Percentiles rank a stretch among this genome's conserved stretches.
These are phyloP conservation scores for Trichoderma brevicompactum DNA, from an alignment of 2,329 filamentous ascomycete species.

Conservation along the genomic window DNA sequence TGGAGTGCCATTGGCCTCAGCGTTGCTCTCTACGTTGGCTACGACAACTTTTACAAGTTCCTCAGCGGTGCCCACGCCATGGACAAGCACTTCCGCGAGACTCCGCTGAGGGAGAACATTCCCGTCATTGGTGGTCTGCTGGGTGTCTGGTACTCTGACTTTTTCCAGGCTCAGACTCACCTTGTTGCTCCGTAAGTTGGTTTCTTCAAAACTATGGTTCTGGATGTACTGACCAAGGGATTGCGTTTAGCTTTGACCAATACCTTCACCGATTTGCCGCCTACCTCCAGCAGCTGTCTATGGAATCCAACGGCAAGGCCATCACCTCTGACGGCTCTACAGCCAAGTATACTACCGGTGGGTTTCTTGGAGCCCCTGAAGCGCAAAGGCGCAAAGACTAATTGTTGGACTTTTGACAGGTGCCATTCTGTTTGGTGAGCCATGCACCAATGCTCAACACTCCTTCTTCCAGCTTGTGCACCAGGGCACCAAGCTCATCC, in stretches of 20 bases:
- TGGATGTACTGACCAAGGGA: neutral
- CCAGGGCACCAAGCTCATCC: conserved; percentile 98
- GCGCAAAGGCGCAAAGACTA: conserved; percentile 26
- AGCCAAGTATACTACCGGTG: conserved; percentile 92
- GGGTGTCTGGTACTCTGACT: conserved; percentile 98
- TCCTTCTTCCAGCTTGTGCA: conserved; percentile 99
- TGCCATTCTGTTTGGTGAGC: conserved; percentile 94
- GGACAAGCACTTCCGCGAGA: conserved; percentile 96
- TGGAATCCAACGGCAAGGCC: conserved; percentile 99
- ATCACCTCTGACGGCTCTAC: conserved; percentile 87
- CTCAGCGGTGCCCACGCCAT: conserved; percentile 92
- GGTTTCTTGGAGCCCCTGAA: conserved; percentile 28
- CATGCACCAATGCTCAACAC: conserved; percentile 98
- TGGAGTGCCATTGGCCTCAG: conserved; percentile 98
- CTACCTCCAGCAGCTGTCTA: conserved; percentile 97
- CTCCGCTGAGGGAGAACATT: conserved; percentile 93
- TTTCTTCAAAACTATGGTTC: too few species aligned
- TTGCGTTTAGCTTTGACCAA: conserved; percentile 77
- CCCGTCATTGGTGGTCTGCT: conserved; percentile 88
- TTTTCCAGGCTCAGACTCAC: conserved; percentile 97
- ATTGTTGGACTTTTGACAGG: conserved; percentile 45
- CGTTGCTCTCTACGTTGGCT: conserved; percentile 93
- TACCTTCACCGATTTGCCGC: conserved; percentile 99
- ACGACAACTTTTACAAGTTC: conserved; percentile 97
- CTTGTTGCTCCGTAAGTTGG: conserved; percentile 83